Base-by-base conservation (phyloP, 148 eudicot species). In the Vaccinium darrowii region DNA sequence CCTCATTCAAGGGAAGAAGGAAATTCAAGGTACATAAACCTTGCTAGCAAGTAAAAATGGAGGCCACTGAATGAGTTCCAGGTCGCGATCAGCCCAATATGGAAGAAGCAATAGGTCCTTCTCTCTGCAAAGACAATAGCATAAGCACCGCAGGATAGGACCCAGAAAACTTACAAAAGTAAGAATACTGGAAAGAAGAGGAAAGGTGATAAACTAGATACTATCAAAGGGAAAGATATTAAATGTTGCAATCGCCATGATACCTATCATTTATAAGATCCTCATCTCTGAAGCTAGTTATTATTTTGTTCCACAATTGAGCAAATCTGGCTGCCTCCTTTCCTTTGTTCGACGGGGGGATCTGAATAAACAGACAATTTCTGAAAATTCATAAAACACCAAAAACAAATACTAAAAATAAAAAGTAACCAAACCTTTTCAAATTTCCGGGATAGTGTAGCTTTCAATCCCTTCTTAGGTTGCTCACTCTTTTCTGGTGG, bases 21-120 rank as follows among this genome's bases (percentile, higher is more conserved):
- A 50, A 39, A 76, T 11, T 65, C 36, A 23, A 50, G 51, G 49
- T 30, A 74, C 23, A 36, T 43, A 49, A 23, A 93, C 95, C 95
- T 90, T 93, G 92, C 91, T 91, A 76, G 94, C 95, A 87, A 93
- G 88, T 82, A 93, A 72, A 90, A 93, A 93, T 4, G 95, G 95
- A 84, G 95, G 95, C 95, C 95, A 93, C 86, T 88, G 92, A 39
- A 90, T 89, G 60, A 89, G 87, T 81, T 90, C 92, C 65, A 93
- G 79, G 76, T 90, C 92, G 75, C 87, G 91, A 77, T 91, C 92
- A 84, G 92, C 90, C 89, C 88, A 86, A 84, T 91, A 90, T n/a
- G 95, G 93, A 75, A 91, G 90, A 73, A 93, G 93, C 87, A 93
- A 79, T 8, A 91, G 90, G 85, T 89, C 83, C 91, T 53, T 90